Conservation (phyloP, 2,329 filamentous ascomycete species). For the Calonectria crousiana region DNA sequence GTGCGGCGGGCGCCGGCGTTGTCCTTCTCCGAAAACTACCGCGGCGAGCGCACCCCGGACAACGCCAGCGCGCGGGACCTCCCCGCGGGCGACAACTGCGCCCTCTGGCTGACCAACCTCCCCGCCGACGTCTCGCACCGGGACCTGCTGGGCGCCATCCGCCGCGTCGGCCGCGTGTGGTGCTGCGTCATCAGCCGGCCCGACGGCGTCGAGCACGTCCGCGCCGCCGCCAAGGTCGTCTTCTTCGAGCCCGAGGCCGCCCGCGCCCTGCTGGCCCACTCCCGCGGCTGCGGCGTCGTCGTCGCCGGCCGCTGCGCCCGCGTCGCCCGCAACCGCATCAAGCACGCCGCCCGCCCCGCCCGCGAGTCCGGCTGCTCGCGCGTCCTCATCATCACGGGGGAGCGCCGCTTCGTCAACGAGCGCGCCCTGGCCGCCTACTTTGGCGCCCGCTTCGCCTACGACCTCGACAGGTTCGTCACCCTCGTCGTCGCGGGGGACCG, state of each 20-base stretch:
- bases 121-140: slow-evolving; percentile 56
- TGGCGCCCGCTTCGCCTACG: slow-evolving; percentile 56
- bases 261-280: slow-evolving; percentile 44
- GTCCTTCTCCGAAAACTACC: slow-evolving; percentile 50
- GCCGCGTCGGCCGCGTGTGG: slow-evolving; percentile 62
- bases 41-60: slow-evolving; percentile 50
- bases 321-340: slow-evolving; percentile 63
- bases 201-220: slow-evolving; percentile 49
- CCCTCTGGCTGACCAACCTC: slow-evolving; percentile 66
- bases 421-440: slow-evolving; percentile 56
- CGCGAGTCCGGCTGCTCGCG: slow-evolving; percentile 54
- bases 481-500: slow-evolving; percentile 44
- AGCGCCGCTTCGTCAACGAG: slow-evolving; percentile 57
- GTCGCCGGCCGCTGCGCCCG: slow-evolving; percentile 53
- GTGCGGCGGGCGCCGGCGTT: not conserved
- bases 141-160: slow-evolving; percentile 59
- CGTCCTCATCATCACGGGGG: slow-evolving; percentile 64
- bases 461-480: slow-evolving; percentile 58
- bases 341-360: slow-evolving; percentile 48
- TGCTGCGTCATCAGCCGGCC: slow-evolving; percentile 65
- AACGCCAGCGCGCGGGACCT: slow-evolving; percentile 52
- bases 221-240: slow-evolving; percentile 62
- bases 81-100: slow-evolving; percentile 56
- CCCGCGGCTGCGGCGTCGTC: slow-evolving; percentile 47
- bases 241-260: slow-evolving; percentile 60